Evolutionary conservation across 23 red algal genomes (phyloP).

Genomic region (Pyropia yezoensis): DNA sequence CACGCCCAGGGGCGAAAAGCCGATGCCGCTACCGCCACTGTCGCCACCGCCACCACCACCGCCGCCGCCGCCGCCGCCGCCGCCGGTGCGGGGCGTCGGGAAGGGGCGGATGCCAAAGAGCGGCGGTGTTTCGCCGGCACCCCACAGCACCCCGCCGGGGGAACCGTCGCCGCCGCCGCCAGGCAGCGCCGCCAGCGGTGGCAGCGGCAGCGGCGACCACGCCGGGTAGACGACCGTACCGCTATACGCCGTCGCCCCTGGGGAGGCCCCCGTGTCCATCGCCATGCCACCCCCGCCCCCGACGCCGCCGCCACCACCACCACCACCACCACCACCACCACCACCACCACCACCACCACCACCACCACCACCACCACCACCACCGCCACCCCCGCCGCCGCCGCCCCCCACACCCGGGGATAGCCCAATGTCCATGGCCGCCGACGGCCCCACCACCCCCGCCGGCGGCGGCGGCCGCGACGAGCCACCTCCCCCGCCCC

Average conservation of each 20-base stretch:
- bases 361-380: slow-evolving; percentile 1
- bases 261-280: not conserved
- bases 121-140: not conserved
- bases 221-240: not conserved
- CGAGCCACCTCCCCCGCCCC: too few species aligned
- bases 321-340: slow-evolving; percentile 2
- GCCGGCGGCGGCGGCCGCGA: not conserved
- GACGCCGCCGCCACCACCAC: not conserved
- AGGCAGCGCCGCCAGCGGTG: not conserved
- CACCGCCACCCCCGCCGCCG: not conserved
- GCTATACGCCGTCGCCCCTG: not conserved
- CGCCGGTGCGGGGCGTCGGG: not conserved
- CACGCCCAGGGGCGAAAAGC: not conserved
- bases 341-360: not conserved
- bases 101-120: not conserved
- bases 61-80: not conserved
- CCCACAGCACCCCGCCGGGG: not conserved
- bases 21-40: not conserved
- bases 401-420: not conserved
- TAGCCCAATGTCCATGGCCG: not conserved
- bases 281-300: not conserved
- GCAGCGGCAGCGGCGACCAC: not conserved
- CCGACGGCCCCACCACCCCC: not conserved
- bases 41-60: too few species aligned
- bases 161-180: not conserved